Base-by-base conservation (phyloP, 2,329 filamentous ascomycete species). In the Podosphaera aphanis region DNA sequence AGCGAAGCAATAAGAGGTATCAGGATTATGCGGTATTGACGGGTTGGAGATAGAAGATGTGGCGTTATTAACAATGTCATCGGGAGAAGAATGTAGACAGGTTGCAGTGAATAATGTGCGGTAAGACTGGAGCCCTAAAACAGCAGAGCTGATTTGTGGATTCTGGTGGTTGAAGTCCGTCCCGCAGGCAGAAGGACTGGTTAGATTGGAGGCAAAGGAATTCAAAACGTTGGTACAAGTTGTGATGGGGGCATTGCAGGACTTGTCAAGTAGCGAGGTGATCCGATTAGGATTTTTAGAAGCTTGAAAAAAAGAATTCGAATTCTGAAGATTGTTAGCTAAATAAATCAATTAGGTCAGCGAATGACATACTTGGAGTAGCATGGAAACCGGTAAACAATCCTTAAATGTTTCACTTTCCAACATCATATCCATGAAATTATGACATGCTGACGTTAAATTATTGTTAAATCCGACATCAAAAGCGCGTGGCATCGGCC, bases 371-470 rank as follows among this genome's bases (percentile, higher is more conserved):
- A 83, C 81, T 66, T 82, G 74, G 8, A 95, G 66, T 51, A 95
- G 71, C 55, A 93, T 68, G 1, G 86, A 93, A 47, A 94, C 67
- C 0, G 88, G 83, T 52, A 86, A 74, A 63, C 88, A 95, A 44
- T 69, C 21, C 45, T 55, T 53, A 48, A 60, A 60, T 16, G 51
- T 55, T 7, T 44, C 44, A 45, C 56, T 55, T 13, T 46, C 36
- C 29, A 59, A 54, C 50, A 60, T 57, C 19, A 33, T 44, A 35
- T 31, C 49, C 50, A 60, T 58, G 44, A 58, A 60, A 5, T 46
- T 43, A 21, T 51, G 46, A 36, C 58, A 60, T 40, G 38, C 48
- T 8, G 50, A 27, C 2, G 70, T 69, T 61, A 82, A 80, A 53
- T 79, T 78, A 50, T 67, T 67, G 6, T 69, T 68, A 25, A 80